Conservation (phyloP, 2,329 filamentous ascomycete species). For the Trematosphaeria pertusa region DNA sequence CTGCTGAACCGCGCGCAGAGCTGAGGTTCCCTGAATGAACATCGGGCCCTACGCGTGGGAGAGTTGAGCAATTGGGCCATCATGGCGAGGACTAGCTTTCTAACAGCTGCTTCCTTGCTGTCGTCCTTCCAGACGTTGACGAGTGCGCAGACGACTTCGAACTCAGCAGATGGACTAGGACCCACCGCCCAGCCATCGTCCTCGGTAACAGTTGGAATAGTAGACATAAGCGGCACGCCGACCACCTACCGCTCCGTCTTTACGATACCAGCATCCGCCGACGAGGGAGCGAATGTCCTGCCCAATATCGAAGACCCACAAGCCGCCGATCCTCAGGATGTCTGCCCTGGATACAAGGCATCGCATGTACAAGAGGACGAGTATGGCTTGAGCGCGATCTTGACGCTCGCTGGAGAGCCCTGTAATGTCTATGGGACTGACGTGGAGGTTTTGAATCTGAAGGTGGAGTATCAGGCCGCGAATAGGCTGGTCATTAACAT, state of each 20-base stretch:
- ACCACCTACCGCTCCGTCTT: constrained; percentile 42
- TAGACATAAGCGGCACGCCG: constrained; percentile 35
- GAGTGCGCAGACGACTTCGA: constrained; percentile 23
- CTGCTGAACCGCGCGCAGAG: no score
- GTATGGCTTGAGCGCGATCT: constrained; percentile 59
- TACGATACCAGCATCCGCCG: constrained; percentile 47
- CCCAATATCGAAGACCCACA: constrained; percentile 71
- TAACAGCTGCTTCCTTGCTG: constrained; percentile 28
- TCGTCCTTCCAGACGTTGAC: constrained; percentile 34
- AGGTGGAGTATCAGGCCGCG: constrained; percentile 70
- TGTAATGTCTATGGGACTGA: constrained; percentile 83
- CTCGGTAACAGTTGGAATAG: constrained; percentile 29
- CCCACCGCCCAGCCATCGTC: constrained; percentile 26
- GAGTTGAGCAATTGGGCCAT: constrained; percentile 17
- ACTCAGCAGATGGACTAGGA: constrained; percentile 11
- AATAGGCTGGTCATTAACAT: constrained; percentile 76
- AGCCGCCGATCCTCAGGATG: constrained; percentile 67
- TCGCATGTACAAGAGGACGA: constrained; percentile 55
- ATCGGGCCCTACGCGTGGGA: no score
- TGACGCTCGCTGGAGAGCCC: constrained; percentile 60
- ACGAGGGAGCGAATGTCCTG: constrained; percentile 48
- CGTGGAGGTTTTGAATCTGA: constrained; percentile 69
- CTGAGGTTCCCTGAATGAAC: no score
- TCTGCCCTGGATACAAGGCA: constrained; percentile 68
- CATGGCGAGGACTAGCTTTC: constrained; percentile 35